Conservation (phyloP, 345 rosid species). For the rapeseed (Brassica napus) region DNA sequence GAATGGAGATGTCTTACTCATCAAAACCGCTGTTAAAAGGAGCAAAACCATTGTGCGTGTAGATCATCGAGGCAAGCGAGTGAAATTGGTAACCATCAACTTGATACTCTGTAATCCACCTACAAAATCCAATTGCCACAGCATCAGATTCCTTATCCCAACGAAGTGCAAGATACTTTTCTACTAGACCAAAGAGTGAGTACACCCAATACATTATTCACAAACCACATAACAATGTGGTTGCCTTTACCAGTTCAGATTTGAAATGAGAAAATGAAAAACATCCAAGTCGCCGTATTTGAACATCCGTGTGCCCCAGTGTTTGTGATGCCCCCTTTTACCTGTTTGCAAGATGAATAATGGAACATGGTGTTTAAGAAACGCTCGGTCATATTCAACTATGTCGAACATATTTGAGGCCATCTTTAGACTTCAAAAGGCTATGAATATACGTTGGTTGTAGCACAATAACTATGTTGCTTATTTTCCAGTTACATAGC, state of each 20-base stretch:
- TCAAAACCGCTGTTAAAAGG: constrained; percentile 73
- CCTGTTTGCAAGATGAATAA: constrained; percentile 48
- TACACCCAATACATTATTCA: too few species aligned
- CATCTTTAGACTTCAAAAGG: constrained; percentile 2
- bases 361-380: constrained; percentile 14
- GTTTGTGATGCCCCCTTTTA: constrained; percentile 91
- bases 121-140: constrained; percentile 41
- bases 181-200: too few species aligned
- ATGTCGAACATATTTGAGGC: constrained; percentile 1
- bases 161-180: constrained; percentile 13
- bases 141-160: constrained; percentile 20
- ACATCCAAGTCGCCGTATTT: constrained; percentile 92
- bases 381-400: constrained; percentile 4
- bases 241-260: constrained; percentile 80
- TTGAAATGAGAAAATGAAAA: constrained; percentile 83
- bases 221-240: constrained; percentile 4
- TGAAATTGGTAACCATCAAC: constrained; percentile 96
- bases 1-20: constrained; percentile 65
- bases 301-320: constrained; percentile 99
- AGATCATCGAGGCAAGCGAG: constrained; percentile 91
- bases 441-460: not conserved
- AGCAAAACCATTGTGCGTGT: constrained; percentile 95
- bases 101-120: constrained; percentile 93
- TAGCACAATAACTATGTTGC: constrained; percentile 4
- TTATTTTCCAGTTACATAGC: constrained; percentile 4